Percentiles rank a stretch among this genome's conserved stretches.
Conservation (phyloP, 495 filamentous ascomycete species). For the Talaromyces liani region DNA sequence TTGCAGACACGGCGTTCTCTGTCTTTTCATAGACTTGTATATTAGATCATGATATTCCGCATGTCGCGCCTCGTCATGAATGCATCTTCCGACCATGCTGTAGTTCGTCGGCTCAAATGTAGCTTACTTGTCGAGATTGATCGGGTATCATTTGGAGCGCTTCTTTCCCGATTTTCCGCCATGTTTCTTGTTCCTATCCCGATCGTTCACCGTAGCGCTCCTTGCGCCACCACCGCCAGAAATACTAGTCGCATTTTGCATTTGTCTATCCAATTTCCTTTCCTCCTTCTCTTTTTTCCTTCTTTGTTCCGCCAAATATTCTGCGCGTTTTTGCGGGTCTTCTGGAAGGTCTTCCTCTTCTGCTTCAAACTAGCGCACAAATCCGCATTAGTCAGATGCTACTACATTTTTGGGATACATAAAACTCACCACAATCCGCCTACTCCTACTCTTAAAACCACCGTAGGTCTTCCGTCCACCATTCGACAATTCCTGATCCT, state of each 20-base stretch:
- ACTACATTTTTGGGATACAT: not conserved
- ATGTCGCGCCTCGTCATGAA: not conserved
- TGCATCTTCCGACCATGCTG: not conserved
- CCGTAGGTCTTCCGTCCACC: slow-evolving; percentile 34
- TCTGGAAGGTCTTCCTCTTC: not conserved
- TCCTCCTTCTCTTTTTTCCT: not conserved
- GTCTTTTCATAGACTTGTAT: not conserved
- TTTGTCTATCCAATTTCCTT: not conserved
- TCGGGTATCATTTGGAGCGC: not conserved
- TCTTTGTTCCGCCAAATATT: not conserved
- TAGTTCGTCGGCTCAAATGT: not conserved
- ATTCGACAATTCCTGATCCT: slow-evolving; percentile 20
- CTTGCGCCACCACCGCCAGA: slow-evolving; percentile 1
- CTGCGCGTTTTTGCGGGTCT: not conserved
- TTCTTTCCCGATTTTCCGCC: slow-evolving; percentile 2
- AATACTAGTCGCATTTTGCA: slow-evolving; percentile 3
- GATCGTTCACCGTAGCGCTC: not conserved
- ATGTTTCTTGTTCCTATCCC: slow-evolving; percentile 1
- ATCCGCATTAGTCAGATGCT: not conserved
- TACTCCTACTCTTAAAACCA: slow-evolving; percentile 32
- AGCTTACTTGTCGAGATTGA: not conserved
- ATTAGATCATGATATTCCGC: not conserved
- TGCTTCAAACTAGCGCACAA: not conserved
- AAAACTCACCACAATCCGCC: slow-evolving; percentile 1
- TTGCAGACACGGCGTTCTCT: not conserved